Evolutionary conservation across 2,329 filamentous ascomycete genomes (phyloP).

Genomic region (Bipolaris zeicola): DNA sequence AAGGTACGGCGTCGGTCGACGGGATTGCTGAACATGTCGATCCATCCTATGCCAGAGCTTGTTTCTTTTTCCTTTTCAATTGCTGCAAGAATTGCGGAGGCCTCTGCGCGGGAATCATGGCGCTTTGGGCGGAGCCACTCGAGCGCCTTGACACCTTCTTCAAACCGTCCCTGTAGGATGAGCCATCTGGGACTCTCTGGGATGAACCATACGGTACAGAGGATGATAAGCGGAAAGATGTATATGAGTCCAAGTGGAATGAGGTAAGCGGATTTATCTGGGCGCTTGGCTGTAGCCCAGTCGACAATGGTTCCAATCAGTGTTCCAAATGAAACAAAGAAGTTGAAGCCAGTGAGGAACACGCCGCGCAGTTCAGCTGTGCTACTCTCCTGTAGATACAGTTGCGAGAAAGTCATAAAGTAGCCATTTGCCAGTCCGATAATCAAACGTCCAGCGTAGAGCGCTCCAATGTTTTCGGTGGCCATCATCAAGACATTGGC

Average conservation of each 20-base stretch:
- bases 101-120: slow-evolving; percentile 49
- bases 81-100: slow-evolving; percentile 37
- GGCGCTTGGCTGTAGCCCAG: slow-evolving; percentile 52
- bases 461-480: slow-evolving; percentile 57
- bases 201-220: slow-evolving; percentile 44
- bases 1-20: slow-evolving; percentile 44
- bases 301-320: slow-evolving; percentile 58
- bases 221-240: slow-evolving; percentile 52
- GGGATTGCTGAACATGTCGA: slow-evolving; percentile 47
- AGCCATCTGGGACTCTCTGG: slow-evolving; percentile 43
- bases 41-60: slow-evolving; percentile 34
- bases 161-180: slow-evolving; percentile 39
- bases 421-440: slow-evolving; percentile 64
- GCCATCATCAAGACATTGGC: slow-evolving; percentile 65
- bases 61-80: slow-evolving; percentile 44
- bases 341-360: slow-evolving; percentile 56
- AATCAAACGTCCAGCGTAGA: slow-evolving; percentile 61
- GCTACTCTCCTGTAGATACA: slow-evolving; percentile 58
- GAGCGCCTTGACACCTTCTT: slow-evolving; percentile 48
- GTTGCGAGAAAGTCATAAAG: slow-evolving; percentile 61
- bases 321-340: slow-evolving; percentile 55
- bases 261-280: slow-evolving; percentile 47
- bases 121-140: slow-evolving; percentile 41
- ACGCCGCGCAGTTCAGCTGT: slow-evolving; percentile 58
- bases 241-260: slow-evolving; percentile 62